Evolutionary conservation across 257 asterid genomes (phyloP), one percentile per base, ranked within the genome.

Genomic region (Solanum rostratum): DNA sequence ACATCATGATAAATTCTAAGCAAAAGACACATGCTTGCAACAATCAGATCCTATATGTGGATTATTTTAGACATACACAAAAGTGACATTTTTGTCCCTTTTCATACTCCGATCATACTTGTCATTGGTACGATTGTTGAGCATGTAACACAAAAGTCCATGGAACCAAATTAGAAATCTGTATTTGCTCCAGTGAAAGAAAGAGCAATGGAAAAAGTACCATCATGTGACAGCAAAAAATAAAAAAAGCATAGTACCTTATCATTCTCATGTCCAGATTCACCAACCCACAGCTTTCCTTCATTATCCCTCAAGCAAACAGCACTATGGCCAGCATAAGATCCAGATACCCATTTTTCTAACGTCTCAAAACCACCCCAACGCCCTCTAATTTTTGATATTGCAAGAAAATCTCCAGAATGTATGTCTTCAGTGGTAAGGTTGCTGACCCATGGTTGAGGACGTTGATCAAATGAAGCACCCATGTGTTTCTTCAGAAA

Each of bases 341-440:
- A 83, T 19, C 97, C 97, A 8, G 93, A 93, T 63, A 93, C 97
- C 97, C 98, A 94, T 89, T 96, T 96, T 89, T 96, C 98, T 9
- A 93, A 83, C 8, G 99, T 92, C 94, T 96, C 97, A 81, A 96
- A 93, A 70, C 92, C 99, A 84, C 99, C 99, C 97, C 97, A 94
- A 30, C 96, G 91, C 60, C 99, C 99, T 81, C 95, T 90, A 49
- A 96, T 91, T 87, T 94, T 96, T 22, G 98, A 96, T 85, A 96
- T 71, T 0, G 92, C 97, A 43, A 96, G 91, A 76, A 94, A 93
- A 89, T 94, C 98, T 30, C 98, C 97, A 39, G 99, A 94, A 83
- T 94, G 94, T 86, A 95, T 90, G 62, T 93, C 93, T 11, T 91
- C 97, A 33, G 69, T 84, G 8, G 87, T 89, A 82, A 93, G 76